These are phyloP conservation scores for Leishmania braziliensis DNA, from an alignment of 208 protist genomes.

Conservation along the genomic window DNA sequence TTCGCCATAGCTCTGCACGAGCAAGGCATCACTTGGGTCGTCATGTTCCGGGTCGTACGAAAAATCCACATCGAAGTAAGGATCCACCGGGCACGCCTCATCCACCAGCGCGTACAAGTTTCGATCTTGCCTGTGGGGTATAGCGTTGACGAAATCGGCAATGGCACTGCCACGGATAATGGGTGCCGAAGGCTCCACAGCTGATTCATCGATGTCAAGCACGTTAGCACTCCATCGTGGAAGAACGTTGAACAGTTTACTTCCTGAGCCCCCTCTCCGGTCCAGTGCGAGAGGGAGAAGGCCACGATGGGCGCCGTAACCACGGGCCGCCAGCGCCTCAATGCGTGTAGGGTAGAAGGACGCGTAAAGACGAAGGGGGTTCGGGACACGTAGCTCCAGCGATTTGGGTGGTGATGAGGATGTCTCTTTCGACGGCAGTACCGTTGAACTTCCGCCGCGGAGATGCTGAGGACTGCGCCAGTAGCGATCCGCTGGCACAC, in stretches of 20 bases:
- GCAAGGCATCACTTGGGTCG: slow-evolving; percentile 7
- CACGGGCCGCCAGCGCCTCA: slow-evolving; percentile 55
- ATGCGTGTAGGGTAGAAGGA: slow-evolving; percentile 70
- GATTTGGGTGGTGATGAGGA: not conserved
- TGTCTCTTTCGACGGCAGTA: not conserved
- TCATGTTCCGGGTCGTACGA: slow-evolving; percentile 22
- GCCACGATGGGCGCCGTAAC: slow-evolving; percentile 48
- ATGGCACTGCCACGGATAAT: slow-evolving; percentile 25
- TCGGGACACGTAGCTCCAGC: slow-evolving; percentile 29
- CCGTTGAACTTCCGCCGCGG: not conserved
- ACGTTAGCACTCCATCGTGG: slow-evolving; percentile 13
- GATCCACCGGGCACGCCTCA: slow-evolving; percentile 67
- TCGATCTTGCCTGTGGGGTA: slow-evolving; percentile 50
- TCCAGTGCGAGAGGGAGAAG: slow-evolving; percentile 59
- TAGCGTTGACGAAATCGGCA: slow-evolving; percentile 49
- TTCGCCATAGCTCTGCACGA: slow-evolving; percentile 2
- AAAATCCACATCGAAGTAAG: slow-evolving; percentile 88
- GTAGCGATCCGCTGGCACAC: slow-evolving; percentile 68
- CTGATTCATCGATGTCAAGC: not conserved
- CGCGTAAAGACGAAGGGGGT: slow-evolving; percentile 39
- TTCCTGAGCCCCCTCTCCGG: slow-evolving; percentile 41
- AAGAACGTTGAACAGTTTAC: slow-evolving; percentile 79
- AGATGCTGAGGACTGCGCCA: slow-evolving; percentile 48
- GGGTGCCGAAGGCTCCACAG: not conserved
- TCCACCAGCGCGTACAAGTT: slow-evolving; percentile 84